These are phyloP conservation scores for Cochlearia excelsa DNA, from an alignment of 345 rosid genomes.

Conservation along the genomic window DNA sequence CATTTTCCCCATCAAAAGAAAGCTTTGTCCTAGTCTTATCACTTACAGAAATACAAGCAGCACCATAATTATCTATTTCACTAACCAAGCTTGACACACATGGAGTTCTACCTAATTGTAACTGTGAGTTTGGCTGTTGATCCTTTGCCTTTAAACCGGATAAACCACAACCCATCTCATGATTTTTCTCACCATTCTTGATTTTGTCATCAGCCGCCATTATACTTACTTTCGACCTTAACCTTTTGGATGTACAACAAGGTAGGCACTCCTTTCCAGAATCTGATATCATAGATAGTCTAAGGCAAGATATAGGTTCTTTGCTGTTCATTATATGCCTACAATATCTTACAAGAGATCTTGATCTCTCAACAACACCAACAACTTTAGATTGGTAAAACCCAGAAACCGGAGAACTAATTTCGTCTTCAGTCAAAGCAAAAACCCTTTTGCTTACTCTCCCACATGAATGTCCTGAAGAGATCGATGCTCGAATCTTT, in stretches of 20 bases:
- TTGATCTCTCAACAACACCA: conserved; percentile 40
- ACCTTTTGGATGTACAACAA: conserved; percentile 25
- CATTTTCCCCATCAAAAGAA: conserved; percentile 24
- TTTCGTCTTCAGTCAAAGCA: conserved; percentile 47
- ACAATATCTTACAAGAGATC: conserved; percentile 49
- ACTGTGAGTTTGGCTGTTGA: conserved; percentile 25
- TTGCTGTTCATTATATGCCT: conserved; percentile 49
- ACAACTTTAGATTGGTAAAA: conserved; percentile 25
- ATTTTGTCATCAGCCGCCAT: conserved; percentile 24
- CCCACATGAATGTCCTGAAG: conserved; percentile 47
- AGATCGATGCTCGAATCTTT: conserved; percentile 31
- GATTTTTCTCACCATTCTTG: conserved; percentile 21
- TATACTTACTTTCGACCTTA: conserved; percentile 21
- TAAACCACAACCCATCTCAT: conserved; percentile 20
- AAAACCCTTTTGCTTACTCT: conserved; percentile 68
- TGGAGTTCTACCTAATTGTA: conserved; percentile 17
- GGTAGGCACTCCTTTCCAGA: conserved; percentile 21
- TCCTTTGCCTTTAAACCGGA: conserved; percentile 24
- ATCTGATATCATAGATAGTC: conserved; percentile 35
- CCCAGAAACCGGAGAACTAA: conserved; percentile 19
- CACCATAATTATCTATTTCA: conserved; percentile 14
- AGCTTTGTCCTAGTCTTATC: conserved; percentile 27
- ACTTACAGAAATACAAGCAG: conserved; percentile 27
- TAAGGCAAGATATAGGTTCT: conserved; percentile 60
- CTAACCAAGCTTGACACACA: conserved; percentile 19